Percentiles rank a stretch among this genome's conserved stretches.
Conservation (phyloP, 2,329 filamentous ascomycete species). For the Leptodontidium sp. region DNA sequence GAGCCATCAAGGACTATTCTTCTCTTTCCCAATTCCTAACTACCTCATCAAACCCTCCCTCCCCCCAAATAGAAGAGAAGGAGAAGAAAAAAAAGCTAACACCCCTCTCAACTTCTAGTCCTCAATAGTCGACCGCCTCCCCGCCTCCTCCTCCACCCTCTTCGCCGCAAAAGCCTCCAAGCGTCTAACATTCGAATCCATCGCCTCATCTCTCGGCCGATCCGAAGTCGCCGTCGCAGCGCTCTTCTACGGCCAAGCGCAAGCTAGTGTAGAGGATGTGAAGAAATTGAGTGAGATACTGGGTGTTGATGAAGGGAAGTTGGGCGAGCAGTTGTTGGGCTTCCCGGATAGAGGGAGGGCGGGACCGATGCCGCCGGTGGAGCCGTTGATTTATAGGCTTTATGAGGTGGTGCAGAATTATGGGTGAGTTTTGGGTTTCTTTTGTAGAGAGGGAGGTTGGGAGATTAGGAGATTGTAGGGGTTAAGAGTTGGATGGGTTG, state of each 20-base stretch:
- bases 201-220: constrained; percentile 77
- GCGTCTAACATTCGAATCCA: constrained; percentile 79
- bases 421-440: constrained; percentile 52
- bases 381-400: constrained; percentile 79
- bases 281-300: constrained; percentile 73
- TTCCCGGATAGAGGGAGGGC: constrained; percentile 84
- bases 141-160: constrained; percentile 74
- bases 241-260: constrained; percentile 88
- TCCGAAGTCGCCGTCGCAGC: constrained; percentile 90
- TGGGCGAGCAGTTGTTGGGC: constrained; percentile 65
- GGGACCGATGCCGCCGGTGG: constrained; percentile 83
- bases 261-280: constrained; percentile 73
- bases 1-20: too few species aligned
- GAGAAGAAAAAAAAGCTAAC: constrained; percentile 4
- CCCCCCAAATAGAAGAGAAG: background rate
- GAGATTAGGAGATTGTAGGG: too few species aligned
- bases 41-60: too few species aligned
- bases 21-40: too few species aligned
- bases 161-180: constrained; percentile 82
- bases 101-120: constrained; percentile 53
- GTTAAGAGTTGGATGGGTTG: too few species aligned
- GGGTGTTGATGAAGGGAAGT: constrained; percentile 61
- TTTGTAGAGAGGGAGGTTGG: background rate
- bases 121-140: constrained; percentile 73
- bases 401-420: constrained; percentile 92